These are phyloP conservation scores for Nothophytophthora sp. DNA, from an alignment of 352 stramenopile genomes.

Conservation along the genomic window DNA sequence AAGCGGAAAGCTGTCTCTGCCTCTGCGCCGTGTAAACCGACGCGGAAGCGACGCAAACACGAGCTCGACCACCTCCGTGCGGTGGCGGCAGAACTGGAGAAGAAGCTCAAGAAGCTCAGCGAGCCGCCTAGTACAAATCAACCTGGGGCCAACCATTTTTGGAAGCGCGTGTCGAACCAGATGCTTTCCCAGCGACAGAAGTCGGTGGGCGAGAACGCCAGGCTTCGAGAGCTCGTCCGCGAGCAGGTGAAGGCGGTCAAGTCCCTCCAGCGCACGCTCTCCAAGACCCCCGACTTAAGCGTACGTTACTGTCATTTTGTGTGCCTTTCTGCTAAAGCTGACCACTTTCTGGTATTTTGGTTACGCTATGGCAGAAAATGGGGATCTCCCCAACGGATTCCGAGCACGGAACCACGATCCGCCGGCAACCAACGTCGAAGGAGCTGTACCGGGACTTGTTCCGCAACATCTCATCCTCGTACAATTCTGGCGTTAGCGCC, in stretches of 20 bases:
- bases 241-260: conserved; percentile 41
- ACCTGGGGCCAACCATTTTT: conserved; percentile 32
- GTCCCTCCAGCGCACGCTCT: conserved; percentile 28
- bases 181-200: conserved; percentile 46
- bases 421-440: conserved; percentile 10
- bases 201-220: conserved; percentile 44
- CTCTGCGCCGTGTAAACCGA: conserved; percentile 41
- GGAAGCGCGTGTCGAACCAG: conserved; percentile 49
- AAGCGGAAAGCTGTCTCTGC: conserved; percentile 3
- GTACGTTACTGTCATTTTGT: conserved; percentile 8
- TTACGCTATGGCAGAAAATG: conserved; percentile 18
- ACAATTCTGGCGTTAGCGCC: conserved; percentile 11
- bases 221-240: conserved; percentile 44
- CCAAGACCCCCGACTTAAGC: conserved; percentile 31
- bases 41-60: conserved; percentile 53
- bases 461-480: conserved; percentile 32
- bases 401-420: neutral
- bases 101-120: conserved; percentile 43
- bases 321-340: neutral
- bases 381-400: conserved; percentile 7
- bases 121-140: conserved; percentile 22
- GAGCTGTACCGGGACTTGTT: conserved; percentile 46
- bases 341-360: neutral
- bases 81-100: conserved; percentile 39
- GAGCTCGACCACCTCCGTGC: conserved; percentile 55